Evolutionary conservation across 768 basidiomycete species (phyloP).

Genomic region (Holtermanniella nyarrowii): DNA sequence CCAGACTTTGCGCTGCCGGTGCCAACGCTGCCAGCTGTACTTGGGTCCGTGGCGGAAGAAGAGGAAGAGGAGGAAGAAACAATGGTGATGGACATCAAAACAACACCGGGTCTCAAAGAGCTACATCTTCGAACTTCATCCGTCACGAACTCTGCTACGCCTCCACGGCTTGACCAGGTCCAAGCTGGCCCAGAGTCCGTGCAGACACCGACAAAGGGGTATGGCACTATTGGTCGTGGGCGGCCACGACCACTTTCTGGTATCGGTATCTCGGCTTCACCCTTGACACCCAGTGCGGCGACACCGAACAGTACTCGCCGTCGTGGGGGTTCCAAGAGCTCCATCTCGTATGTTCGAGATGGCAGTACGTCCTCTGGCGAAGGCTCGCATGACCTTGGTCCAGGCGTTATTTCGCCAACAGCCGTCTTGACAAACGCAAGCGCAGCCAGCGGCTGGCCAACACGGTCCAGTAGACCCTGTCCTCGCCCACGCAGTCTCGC

Average conservation of each 20-base stretch:
- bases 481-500: slow-evolving; percentile 22
- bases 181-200: neutral
- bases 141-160: slow-evolving; percentile 3
- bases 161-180: slow-evolving; percentile 3
- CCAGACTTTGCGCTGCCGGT: too few species aligned
- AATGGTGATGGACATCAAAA: neutral
- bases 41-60: slow-evolving; percentile 28
- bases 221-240: slow-evolving; percentile 29
- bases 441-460: slow-evolving; percentile 6
- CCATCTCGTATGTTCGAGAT: neutral
- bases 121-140: slow-evolving; percentile 12
- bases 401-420: slow-evolving; percentile 5
- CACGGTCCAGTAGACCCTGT: slow-evolving; percentile 15
- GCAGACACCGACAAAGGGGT: slow-evolving; percentile 14
- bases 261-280: neutral
- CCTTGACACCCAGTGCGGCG: slow-evolving; percentile 4
- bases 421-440: slow-evolving; percentile 4
- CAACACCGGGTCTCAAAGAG: slow-evolving; percentile 7
- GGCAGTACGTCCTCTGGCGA: slow-evolving; percentile 10
- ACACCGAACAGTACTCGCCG: slow-evolving; percentile 16
- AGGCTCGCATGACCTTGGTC: slow-evolving; percentile 12
- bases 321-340: neutral
- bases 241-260: slow-evolving; percentile 26
- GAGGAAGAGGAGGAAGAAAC: slow-evolving; percentile 31
- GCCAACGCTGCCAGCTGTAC: slow-evolving; percentile 8